phyloP scores from a whole-genome alignment of 345 rosid species.

The Aegle marmelos region DNA sequence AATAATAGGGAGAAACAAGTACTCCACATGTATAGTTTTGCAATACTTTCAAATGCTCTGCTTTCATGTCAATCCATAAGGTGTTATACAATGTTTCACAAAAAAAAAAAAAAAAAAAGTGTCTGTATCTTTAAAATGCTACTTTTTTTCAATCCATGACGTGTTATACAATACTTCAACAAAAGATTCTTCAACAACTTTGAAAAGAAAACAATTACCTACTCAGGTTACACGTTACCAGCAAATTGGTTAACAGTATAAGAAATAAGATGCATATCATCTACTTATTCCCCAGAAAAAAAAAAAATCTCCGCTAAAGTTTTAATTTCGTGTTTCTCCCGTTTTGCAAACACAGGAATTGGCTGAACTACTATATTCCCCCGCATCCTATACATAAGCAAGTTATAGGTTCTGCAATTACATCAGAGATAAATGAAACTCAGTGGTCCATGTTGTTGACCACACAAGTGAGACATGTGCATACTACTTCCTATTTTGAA shows the following conservation, averaged over 20 bases:
- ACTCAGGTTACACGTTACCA: not conserved
- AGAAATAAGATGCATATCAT: not conserved
- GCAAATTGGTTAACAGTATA: not conserved
- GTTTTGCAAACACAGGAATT: not conserved
- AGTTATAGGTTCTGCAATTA: not conserved
- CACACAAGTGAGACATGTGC: not conserved
- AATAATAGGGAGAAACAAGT: not conserved
- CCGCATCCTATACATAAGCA: not conserved
- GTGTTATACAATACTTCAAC: not conserved
- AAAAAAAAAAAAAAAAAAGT: not conserved
- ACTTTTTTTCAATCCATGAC: not conserved
- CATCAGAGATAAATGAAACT: not conserved
- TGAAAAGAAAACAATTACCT: too few relatives aligned
- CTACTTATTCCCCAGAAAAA: not conserved
- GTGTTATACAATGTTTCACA: not conserved
- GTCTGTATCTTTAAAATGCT: not conserved
- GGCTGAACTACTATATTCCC: not conserved
- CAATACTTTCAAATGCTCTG: slow-evolving; percentile 3
- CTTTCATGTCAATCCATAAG: not conserved
- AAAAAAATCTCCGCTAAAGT: not conserved
- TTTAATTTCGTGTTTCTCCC: not conserved
- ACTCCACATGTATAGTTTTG: not conserved
- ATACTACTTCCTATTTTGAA: too few relatives aligned
- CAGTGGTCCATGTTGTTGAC: not conserved
- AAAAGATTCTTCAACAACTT: not conserved